These are phyloP conservation scores for Podospora australis DNA, from an alignment of 495 filamentous ascomycete species.

Conservation along the genomic window DNA sequence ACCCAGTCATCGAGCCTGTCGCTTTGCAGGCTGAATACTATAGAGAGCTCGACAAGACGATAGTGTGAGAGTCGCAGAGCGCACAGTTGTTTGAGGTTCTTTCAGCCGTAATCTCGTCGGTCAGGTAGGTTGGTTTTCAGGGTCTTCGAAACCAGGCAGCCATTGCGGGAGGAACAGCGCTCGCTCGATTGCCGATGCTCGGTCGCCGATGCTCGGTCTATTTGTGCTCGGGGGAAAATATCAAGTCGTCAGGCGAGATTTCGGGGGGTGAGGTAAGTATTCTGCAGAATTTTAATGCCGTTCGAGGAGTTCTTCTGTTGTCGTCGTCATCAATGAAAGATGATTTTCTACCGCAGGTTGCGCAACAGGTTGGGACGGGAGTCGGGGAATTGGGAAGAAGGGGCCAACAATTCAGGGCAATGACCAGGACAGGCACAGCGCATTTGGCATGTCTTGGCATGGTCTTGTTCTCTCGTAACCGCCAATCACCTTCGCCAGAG, in stretches of 20 bases:
- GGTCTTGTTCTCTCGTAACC: neutral
- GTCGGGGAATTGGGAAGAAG: neutral
- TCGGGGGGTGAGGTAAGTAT: neutral
- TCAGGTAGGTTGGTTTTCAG: neutral
- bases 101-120: too few species aligned
- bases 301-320: neutral
- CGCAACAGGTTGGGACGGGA: neutral
- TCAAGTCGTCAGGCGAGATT: too few species aligned
- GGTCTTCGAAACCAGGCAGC: constrained; percentile 7
- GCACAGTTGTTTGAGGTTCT: too few species aligned
- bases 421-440: neutral
- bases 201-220: neutral
- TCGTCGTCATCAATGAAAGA: neutral
- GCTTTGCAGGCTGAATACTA: neutral
- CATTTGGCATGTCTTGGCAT: neutral
- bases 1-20: constrained; percentile 37
- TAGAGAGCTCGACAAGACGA: neutral
- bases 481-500: neutral
- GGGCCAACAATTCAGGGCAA: neutral
- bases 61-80: neutral
- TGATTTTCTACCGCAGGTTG: neutral
- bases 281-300: neutral
- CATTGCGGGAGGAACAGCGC: neutral
- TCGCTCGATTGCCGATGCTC: neutral
- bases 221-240: too few species aligned